Base-by-base conservation (phyloP, 177 flowering plant species). In the Telopea speciosissima region DNA sequence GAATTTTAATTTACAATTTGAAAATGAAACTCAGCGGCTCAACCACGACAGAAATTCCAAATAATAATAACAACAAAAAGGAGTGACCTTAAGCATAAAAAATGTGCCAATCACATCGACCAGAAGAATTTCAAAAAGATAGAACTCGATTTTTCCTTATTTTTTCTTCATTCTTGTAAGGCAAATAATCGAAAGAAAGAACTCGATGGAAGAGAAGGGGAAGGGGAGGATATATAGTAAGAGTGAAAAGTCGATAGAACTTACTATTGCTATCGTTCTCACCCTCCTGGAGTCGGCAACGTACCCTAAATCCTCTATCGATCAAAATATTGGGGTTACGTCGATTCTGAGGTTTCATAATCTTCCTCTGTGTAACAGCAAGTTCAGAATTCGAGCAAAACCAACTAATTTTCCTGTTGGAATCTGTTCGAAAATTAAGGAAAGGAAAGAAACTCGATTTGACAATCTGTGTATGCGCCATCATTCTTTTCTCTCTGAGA, bases 201-300 rank as follows among this genome's bases (percentile, higher is more conserved):
- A 19, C 24, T n/a, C 5, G n/a, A 56, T 3, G 3, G 1, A 56
- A 19, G n/a, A 54, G 22, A 54, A 21, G 19, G n/a, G 17, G 19
- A 6, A 16, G 19, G 59, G 59, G 14, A 44, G 4, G 2, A 56
- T n/a, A 56, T 3, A n/a, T 3, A 19, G 19, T 56, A 58, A 19
- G 13, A 23, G 5, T 3, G 14, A 8, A 24, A 24, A 63, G 13
- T 62, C 31, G 14, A 42, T 24, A 62, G 11, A 65, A 12, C 74
- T 65, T 63, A 75, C 89, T 86, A 49, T 81, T 86, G 74, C 63
- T 81, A 66, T 79, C 75, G 16, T 75, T 77, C 16, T 83, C 86
- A 14, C 70, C 80, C 9, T 81, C 83, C 49, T 76, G 77, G 63
- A 70, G 74, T n/a, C 70, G 66, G 28, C 86, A 86, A 12, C 70